Conservation (phyloP, 2,329 filamentous ascomycete species). For the Verticillium zaregamsianum region DNA sequence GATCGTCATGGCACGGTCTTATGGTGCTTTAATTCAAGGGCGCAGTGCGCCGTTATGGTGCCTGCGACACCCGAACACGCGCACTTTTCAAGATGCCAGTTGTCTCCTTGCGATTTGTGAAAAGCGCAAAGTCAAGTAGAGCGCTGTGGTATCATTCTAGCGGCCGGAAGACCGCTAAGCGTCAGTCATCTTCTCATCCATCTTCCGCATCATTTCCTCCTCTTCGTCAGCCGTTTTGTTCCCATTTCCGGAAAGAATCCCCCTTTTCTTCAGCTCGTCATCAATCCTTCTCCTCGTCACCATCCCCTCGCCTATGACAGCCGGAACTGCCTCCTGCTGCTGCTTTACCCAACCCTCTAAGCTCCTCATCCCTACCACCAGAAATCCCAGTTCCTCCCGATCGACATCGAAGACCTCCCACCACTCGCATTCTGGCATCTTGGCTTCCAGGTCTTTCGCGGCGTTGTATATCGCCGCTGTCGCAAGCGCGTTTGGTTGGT, state of each 20-base stretch:
- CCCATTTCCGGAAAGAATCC: conserved; percentile 29
- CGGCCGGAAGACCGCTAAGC: background rate
- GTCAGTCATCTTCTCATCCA: conserved; percentile 9
- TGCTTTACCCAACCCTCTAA: conserved; percentile 64
- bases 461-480: conserved; percentile 90
- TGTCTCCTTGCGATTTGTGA: too few relatives aligned
- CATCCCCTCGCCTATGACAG: conserved; percentile 40
- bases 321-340: conserved; percentile 54
- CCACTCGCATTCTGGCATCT: conserved; percentile 82
- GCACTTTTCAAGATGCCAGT: too few relatives aligned
- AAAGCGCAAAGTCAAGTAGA: background rate
- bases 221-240: conserved; percentile 32
- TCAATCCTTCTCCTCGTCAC: conserved; percentile 56
- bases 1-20: too few relatives aligned
- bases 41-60: too few relatives aligned
- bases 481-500: conserved; percentile 82
- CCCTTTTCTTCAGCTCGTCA: conserved; percentile 53
- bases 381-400: conserved; percentile 86
- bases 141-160: background rate
- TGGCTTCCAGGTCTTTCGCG: conserved; percentile 69
- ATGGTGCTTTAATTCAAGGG: too few relatives aligned
- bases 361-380: conserved; percentile 82
- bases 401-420: conserved; percentile 99
- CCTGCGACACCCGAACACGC: too few relatives aligned
- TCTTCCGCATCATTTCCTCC: conserved; percentile 34